Evolutionary conservation across 352 stramenopile species (phyloP).

Genomic region (Phytopythium ostracodes): DNA sequence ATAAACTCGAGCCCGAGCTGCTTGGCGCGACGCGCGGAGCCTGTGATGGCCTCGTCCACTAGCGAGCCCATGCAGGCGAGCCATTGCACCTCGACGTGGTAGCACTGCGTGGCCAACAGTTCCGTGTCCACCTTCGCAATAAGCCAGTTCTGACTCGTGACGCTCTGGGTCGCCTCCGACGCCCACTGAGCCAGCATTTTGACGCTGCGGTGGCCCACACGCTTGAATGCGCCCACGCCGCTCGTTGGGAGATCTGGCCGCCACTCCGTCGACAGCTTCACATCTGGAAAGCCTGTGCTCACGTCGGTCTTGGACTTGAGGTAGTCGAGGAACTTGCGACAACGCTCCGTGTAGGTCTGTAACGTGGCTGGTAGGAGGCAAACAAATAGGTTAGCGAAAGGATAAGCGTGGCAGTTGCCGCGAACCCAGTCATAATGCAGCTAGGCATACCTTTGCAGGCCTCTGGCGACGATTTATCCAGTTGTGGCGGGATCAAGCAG

Average conservation of each 20-base stretch:
- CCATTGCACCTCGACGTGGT: slow-evolving; percentile 85
- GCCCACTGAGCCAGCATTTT: slow-evolving; percentile 61
- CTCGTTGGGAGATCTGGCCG: slow-evolving; percentile 33
- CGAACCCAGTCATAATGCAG: background rate
- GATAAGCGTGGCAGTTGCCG: no score
- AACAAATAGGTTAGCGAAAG: background rate
- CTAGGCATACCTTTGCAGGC: slow-evolving; percentile 2
- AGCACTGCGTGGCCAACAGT: slow-evolving; percentile 61
- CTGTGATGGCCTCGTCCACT: slow-evolving; percentile 77
- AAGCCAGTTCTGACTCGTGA: slow-evolving; percentile 81
- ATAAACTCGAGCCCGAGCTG: slow-evolving; percentile 72
- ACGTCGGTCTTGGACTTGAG: slow-evolving; percentile 54
- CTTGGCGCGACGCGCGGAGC: slow-evolving; percentile 64
- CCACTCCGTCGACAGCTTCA: slow-evolving; percentile 58
- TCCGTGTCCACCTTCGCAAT: slow-evolving; percentile 76
- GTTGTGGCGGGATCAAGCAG: slow-evolving; percentile 56
- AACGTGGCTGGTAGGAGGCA: slow-evolving; percentile 28
- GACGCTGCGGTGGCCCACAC: slow-evolving; percentile 56
- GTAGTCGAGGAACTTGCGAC: slow-evolving; percentile 67
- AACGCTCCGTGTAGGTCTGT: slow-evolving; percentile 55
- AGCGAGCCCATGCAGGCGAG: slow-evolving; percentile 78
- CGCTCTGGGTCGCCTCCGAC: slow-evolving; percentile 37
- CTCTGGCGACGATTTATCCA: slow-evolving; percentile 20
- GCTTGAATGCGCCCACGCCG: slow-evolving; percentile 57
- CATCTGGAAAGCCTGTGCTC: slow-evolving; percentile 44